Conservation (phyloP, 140 eudicot genomes). For the Cichorium intybus region DNA sequence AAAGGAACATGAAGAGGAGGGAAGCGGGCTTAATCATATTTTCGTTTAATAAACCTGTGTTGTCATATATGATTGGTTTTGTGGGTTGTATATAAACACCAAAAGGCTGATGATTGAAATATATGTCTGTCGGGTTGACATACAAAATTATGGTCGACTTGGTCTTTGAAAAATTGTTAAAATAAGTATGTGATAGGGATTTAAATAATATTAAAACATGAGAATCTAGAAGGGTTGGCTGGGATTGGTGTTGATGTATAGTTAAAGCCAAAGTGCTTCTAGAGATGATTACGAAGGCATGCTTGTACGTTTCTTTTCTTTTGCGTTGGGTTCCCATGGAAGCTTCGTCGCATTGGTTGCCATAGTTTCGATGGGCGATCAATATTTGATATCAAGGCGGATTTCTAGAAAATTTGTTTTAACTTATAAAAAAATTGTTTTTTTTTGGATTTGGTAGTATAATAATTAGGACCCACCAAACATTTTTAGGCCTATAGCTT, state of each 20-base stretch:
- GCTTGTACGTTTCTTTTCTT: not conserved
- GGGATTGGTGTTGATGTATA: conserved; percentile 17
- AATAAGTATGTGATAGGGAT: conserved; percentile 11
- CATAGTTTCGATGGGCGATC: conserved; percentile 1
- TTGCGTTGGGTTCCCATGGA: not conserved
- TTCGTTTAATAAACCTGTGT: not conserved
- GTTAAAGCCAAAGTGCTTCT: conserved; percentile 15
- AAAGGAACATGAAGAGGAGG: conserved; percentile 4
- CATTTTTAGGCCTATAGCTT: too few relatives aligned
- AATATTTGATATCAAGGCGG: too few relatives aligned
- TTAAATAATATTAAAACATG: not conserved
- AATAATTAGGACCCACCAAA: too few relatives aligned
- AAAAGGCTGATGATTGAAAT: conserved; percentile 1
- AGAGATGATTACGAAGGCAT: conserved; percentile 11
- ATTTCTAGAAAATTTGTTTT: not conserved
- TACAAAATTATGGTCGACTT: not conserved
- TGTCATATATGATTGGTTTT: conserved; percentile 17
- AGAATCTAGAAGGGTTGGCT: conserved; percentile 25
- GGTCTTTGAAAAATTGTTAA: conserved; percentile 2
- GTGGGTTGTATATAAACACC: conserved; percentile 24
- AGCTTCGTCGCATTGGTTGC: not conserved
- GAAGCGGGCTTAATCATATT: conserved; percentile 17
- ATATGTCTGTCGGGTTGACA: conserved; percentile 14
- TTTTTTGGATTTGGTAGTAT: too few relatives aligned
- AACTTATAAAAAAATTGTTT: too few relatives aligned